Base-by-base conservation (phyloP, 306 rosid genomes). In the Boehmeria nivea region DNA sequence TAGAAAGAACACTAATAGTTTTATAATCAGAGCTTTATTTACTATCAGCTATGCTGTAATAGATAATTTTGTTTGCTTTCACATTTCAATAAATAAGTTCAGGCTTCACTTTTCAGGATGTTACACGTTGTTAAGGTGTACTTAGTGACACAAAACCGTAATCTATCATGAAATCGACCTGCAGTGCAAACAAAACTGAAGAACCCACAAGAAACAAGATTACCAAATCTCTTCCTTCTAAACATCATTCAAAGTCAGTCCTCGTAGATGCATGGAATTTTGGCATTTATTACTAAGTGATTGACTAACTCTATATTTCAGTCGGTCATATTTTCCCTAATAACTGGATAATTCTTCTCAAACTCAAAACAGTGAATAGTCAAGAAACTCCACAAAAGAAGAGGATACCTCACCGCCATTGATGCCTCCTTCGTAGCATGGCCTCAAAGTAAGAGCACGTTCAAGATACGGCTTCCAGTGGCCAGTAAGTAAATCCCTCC, bases 381-480 rank as follows among this genome's bases (percentile, higher is more conserved):
- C 5, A 31, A 10, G 36, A 31, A 31, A 40, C 45, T 40, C 10
- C 36, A 40, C n/a, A 8, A 40, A 9, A 10, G 26, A 19, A 47
- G 42, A 62, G 12, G 39, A 22, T 77, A 91, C 98, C 96, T 87
- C 98, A 43, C 96, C 98, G 71, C 98, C 98, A 60, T 91, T 78
- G 76, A 76, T 81, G 76, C 95, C 93, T 43, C 79, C 94, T 70
- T 84, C 89, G 67, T 91, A 91, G 85, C 96, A 84, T 24, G 98
- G 98, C 59, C 79, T 87, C 79, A 91, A 82, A 82, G 87, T 84
- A 63, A 91, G 64, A 59, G 94, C 96, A 70, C 95, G 98, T 63
- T 87, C 89, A 75, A 91, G 94, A 69, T 91, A 91, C 61, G 98
- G 98, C 70, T 78, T 82, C 98, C 98, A 87, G n/a, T 87, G 98